Conservation (phyloP, 495 filamentous ascomycete genomes). For the Extremus antarcticus region DNA sequence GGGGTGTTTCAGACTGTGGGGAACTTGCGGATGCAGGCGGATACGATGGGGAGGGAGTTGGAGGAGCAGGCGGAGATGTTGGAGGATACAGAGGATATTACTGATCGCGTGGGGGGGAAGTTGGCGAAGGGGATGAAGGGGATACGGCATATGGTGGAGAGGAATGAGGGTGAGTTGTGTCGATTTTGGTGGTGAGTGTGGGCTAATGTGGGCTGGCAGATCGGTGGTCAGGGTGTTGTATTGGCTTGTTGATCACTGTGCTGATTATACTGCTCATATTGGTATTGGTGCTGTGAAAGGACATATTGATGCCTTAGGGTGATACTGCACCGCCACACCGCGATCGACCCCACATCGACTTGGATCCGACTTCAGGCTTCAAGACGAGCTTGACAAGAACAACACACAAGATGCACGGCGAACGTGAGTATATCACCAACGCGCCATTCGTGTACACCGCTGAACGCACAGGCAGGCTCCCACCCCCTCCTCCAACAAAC, state of each 20-base stretch:
- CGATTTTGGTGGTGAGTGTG: constrained; percentile 7
- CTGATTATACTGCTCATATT: constrained; percentile 24
- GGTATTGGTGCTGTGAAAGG: constrained; percentile 21
- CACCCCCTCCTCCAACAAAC: constrained; percentile 88
- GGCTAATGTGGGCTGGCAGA: constrained; percentile 37
- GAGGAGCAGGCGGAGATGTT: constrained; percentile 83
- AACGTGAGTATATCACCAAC: constrained; percentile 8
- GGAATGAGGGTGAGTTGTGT: constrained; percentile 68
- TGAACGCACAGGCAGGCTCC: constrained; percentile 41
- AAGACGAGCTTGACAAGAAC: no score
- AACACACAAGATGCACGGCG: constrained; percentile 21
- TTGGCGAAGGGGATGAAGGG: constrained; percentile 76
- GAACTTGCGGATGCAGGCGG: constrained; percentile 75
- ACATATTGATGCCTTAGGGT: neutral
- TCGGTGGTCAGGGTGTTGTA: constrained; percentile 83
- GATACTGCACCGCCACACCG: constrained; percentile 2
- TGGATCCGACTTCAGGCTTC: neutral
- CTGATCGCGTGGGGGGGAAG: constrained; percentile 78
- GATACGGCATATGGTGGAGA: constrained; percentile 69
- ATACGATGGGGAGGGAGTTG: constrained; percentile 88
- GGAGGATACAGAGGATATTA: constrained; percentile 66
- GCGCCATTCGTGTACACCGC: neutral
- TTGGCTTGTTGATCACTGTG: constrained; percentile 36
- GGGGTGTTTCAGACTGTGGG: constrained; percentile 88
- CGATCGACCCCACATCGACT: neutral